Conservation (phyloP, 1,139 yeast genomes). For the Protomyces pachydermus region DNA sequence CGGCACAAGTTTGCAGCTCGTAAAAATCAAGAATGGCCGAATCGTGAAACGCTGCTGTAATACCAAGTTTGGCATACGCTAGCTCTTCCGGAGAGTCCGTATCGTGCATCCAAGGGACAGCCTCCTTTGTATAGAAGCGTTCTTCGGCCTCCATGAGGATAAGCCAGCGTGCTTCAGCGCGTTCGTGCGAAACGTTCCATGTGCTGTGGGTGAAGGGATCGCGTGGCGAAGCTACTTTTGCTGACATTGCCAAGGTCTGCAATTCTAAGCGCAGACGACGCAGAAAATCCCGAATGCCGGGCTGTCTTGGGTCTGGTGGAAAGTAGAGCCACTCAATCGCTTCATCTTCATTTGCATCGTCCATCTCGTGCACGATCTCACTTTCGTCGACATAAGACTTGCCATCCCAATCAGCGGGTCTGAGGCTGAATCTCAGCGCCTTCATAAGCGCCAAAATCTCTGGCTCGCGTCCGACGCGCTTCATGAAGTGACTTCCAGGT, state of each 20-base stretch:
- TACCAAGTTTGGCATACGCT: slow-evolving; percentile 52
- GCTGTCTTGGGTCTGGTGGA: slow-evolving; percentile 15
- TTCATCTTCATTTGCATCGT: slow-evolving; percentile 16
- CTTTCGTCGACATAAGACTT: neutral
- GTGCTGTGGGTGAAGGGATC: slow-evolving; percentile 9
- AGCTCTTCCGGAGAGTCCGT: slow-evolving; percentile 10
- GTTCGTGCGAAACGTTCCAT: slow-evolving; percentile 11
- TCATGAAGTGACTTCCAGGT: slow-evolving; percentile 3
- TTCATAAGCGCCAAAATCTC: slow-evolving; percentile 3
- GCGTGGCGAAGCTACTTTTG: slow-evolving; percentile 4
- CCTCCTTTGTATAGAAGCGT: neutral
- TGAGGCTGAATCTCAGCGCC: slow-evolving; percentile 8
- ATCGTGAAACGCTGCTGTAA: slow-evolving; percentile 56
- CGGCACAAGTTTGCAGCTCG: slow-evolving; percentile 43
- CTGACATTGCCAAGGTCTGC: slow-evolving; percentile 7
- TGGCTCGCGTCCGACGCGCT: slow-evolving; percentile 16
- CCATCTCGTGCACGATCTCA: slow-evolving; percentile 1
- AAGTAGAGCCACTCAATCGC: slow-evolving; percentile 18
- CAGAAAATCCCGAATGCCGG: slow-evolving; percentile 11
- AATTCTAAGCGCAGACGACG: slow-evolving; percentile 15
- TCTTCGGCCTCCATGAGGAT: slow-evolving; percentile 5
- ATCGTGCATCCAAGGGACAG: neutral
- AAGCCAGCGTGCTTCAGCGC: slow-evolving; percentile 11
- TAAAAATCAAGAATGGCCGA: slow-evolving; percentile 59
- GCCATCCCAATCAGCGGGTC: slow-evolving; percentile 11